phyloP scores from a whole-genome alignment of 2,329 filamentous ascomycete species.

The Xylariaceae sp. region DNA sequence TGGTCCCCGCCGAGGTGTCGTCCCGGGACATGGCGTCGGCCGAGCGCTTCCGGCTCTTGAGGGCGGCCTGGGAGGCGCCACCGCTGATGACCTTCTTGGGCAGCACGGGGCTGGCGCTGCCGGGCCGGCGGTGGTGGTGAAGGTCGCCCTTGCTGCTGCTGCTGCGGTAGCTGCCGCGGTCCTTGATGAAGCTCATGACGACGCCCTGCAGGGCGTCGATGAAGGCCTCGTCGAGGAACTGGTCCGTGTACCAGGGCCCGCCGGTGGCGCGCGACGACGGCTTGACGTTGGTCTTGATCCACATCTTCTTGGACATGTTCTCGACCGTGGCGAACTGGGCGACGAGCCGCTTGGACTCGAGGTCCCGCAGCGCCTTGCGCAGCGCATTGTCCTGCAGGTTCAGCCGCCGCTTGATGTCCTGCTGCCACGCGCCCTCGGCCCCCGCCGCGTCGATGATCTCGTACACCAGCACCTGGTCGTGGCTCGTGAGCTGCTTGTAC shows the following conservation, averaged over 20 bases:
- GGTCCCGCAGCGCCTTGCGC: conserved; percentile 72
- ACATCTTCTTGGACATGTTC: conserved; percentile 87
- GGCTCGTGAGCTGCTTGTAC: conserved; percentile 52
- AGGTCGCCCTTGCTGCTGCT: conserved; percentile 13
- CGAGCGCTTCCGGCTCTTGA: conserved; percentile 42
- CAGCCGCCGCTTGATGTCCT: conserved; percentile 70
- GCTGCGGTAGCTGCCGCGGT: conserved; percentile 27
- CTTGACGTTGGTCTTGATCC: conserved; percentile 78
- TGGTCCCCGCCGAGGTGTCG: conserved; percentile 18
- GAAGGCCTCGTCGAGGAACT: conserved; percentile 81
- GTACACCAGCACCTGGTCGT: conserved; percentile 81
- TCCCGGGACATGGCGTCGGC: conserved; percentile 38
- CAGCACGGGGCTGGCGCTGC: conserved; percentile 32
- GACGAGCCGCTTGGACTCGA: conserved; percentile 76
- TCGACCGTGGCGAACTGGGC: conserved; percentile 88
- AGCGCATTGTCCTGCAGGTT: conserved; percentile 80
- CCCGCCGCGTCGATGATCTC: conserved; percentile 80
- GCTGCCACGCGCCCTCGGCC: conserved; percentile 83
- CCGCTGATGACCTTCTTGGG: conserved; percentile 52
- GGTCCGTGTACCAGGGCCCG: conserved; percentile 90
- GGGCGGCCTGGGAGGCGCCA: conserved; percentile 28
- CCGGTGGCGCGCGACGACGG: conserved; percentile 88
- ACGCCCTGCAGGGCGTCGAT: conserved; percentile 63
- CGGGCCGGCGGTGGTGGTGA: conserved; percentile 9
- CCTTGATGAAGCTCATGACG: conserved; percentile 25